A percentile compares a stretch with the other conserved stretches of the same genome.
Evolutionary conservation across 1,284 basidiomycete genomes (phyloP).

Genomic region (Cystobasidiaceae sp.): DNA sequence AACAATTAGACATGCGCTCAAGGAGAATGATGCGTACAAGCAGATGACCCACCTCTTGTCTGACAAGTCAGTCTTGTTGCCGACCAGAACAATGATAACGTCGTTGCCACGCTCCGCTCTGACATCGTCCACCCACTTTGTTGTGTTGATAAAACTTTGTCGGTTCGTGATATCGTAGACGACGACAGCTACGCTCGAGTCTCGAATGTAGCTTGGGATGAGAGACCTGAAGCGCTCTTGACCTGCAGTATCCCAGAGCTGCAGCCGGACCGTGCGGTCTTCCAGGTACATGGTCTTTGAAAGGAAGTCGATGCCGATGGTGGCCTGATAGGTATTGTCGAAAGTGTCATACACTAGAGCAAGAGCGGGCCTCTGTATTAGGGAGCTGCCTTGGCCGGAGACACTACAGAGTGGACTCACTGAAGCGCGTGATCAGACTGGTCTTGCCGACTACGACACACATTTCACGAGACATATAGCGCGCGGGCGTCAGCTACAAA

Average conservation of each 20-base stretch:
- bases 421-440: slow-evolving; percentile 88
- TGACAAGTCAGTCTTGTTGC: slow-evolving; percentile 96
- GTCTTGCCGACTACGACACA: slow-evolving; percentile 77
- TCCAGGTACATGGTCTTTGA: slow-evolving; percentile 99
- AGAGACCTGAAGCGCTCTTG: slow-evolving; percentile 97
- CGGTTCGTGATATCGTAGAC: slow-evolving; percentile 99
- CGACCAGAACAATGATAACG: slow-evolving; percentile 96
- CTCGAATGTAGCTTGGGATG: slow-evolving; percentile 98
- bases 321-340: slow-evolving; percentile 99
- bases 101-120: slow-evolving; percentile 95
- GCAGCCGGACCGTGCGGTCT: slow-evolving; percentile 93
- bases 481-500: too few relatives aligned
- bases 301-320: slow-evolving; percentile 91
- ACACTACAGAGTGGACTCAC: slow-evolving; percentile 30
- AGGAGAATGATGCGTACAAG: not conserved
- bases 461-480: slow-evolving; percentile 62
- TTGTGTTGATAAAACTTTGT: slow-evolving; percentile 91
- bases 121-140: slow-evolving; percentile 99
- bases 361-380: too few relatives aligned
- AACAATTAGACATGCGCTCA: not conserved
- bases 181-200: slow-evolving; percentile 96
- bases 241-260: slow-evolving; percentile 98
- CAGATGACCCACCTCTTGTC: slow-evolving; percentile 67
- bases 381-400: too few relatives aligned
- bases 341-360: slow-evolving; percentile 99